Conservation (phyloP, 768 basidiomycete species). For the Exidia glandulosa region DNA sequence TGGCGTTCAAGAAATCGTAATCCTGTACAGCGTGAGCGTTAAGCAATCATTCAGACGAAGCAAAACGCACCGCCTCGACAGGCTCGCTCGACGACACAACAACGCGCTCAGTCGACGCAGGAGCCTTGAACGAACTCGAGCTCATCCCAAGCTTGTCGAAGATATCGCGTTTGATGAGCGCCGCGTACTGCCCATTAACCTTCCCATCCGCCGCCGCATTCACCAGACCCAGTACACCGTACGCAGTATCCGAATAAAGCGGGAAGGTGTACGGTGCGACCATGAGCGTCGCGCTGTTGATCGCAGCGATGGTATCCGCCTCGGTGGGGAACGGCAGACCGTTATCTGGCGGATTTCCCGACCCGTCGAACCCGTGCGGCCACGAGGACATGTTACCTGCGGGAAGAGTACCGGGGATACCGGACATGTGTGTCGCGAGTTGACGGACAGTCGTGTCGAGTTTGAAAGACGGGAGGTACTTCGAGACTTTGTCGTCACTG, state of each 20-base stretch:
- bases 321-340: constrained; percentile 22
- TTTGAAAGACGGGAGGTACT: constrained; percentile 30
- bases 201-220: too few relatives aligned
- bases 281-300: constrained; percentile 28
- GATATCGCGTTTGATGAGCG: constrained; percentile 35
- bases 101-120: constrained; percentile 22
- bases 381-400: constrained; percentile 27
- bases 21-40: constrained; percentile 18
- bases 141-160: constrained; percentile 36
- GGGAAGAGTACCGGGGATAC: constrained; percentile 26
- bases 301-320: constrained; percentile 22
- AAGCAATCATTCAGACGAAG: background rate
- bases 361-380: constrained; percentile 26
- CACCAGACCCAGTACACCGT: too few relatives aligned
- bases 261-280: constrained; percentile 35
- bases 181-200: too few relatives aligned
- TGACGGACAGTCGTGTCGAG: too few relatives aligned
- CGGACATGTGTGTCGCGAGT: constrained; percentile 22
- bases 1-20: constrained; percentile 24
- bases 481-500: constrained; percentile 37
- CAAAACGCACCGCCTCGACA: constrained; percentile 1
- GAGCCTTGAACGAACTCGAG: constrained; percentile 32
- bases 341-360: constrained; percentile 18
- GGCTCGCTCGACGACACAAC: constrained; percentile 20
- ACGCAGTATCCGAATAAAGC: constrained; percentile 30